Percentiles rank a stretch among this genome's conserved stretches.
These are phyloP conservation scores for Aphanomyces stellatus DNA, from an alignment of 352 stramenopile species.

Conservation along the genomic window DNA sequence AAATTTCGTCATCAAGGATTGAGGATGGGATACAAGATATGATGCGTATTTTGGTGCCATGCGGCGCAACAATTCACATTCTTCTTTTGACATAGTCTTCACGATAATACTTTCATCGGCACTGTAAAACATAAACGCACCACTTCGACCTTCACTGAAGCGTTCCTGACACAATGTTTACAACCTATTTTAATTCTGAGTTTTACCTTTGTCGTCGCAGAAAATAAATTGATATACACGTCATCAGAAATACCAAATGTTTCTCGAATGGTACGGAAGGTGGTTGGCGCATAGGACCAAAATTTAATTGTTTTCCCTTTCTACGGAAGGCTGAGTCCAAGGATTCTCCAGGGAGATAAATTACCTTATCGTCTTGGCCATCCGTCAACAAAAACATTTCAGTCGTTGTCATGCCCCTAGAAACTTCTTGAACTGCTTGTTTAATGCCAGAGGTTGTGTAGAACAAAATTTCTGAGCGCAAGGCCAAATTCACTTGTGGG, in stretches of 20 bases:
- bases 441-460: constrained; percentile 88
- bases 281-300: constrained; percentile 76
- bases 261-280: constrained; percentile 80
- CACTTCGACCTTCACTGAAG: constrained; percentile 81
- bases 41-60: constrained; percentile 80
- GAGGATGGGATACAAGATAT: constrained; percentile 76
- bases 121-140: constrained; percentile 91
- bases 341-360: no score
- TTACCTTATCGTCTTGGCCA: constrained; percentile 41
- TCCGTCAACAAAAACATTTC: constrained; percentile 19
- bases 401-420: constrained; percentile 52
- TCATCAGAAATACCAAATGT: constrained; percentile 72
- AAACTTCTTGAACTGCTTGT: constrained; percentile 64
- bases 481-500: constrained; percentile 80
- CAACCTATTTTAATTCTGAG: no score
- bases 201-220: constrained; percentile 67
- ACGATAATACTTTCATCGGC: constrained; percentile 81
- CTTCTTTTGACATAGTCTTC: constrained; percentile 85
- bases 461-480: constrained; percentile 84
- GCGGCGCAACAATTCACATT: constrained; percentile 80
- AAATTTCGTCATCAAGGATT: constrained; percentile 82
- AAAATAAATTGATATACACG: constrained; percentile 79
- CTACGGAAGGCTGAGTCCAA: not conserved
- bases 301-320: constrained; percentile 80
- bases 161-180: constrained; percentile 46